Percentiles rank a stretch among this genome's conserved stretches.
Evolutionary conservation across 2,329 filamentous ascomycete genomes (phyloP).

Genomic region (Ustulina deusta): DNA sequence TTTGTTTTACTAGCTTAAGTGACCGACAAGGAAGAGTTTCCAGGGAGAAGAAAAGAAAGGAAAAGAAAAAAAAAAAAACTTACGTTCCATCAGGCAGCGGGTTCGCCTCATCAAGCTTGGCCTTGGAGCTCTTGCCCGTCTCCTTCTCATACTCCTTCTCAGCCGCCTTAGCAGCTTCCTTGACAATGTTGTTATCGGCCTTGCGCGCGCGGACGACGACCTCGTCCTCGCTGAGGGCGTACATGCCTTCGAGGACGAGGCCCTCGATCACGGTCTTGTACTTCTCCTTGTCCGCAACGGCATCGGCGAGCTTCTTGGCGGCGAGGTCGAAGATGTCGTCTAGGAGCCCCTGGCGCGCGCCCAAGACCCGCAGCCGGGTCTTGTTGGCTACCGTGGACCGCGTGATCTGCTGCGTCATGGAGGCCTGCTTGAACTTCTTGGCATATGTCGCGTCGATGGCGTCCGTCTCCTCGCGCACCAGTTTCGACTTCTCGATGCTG

Average conservation of each 20-base stretch:
- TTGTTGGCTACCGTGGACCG: slow-evolving; percentile 97
- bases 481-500: slow-evolving; percentile 98
- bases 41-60: not conserved
- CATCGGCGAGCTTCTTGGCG: slow-evolving; percentile 75
- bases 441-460: slow-evolving; percentile 93
- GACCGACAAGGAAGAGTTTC: slow-evolving; percentile 31
- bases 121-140: slow-evolving; percentile 74
- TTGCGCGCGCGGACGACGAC: slow-evolving; percentile 81
- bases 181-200: slow-evolving; percentile 79
- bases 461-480: slow-evolving; percentile 93
- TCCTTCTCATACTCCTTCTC: slow-evolving; percentile 86
- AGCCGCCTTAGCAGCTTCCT: slow-evolving; percentile 82
- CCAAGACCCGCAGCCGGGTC: slow-evolving; percentile 88
- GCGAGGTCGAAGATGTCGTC: slow-evolving; percentile 89
- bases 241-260: slow-evolving; percentile 88
- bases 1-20: not conserved
- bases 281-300: slow-evolving; percentile 75
- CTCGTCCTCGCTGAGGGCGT: slow-evolving; percentile 85
- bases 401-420: slow-evolving; percentile 99
- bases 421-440: slow-evolving; percentile 99
- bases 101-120: slow-evolving; percentile 81
- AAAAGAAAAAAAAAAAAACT: slow-evolving; percentile 59
- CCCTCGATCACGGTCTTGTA: slow-evolving; percentile 83
- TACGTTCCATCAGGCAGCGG: slow-evolving; percentile 85
- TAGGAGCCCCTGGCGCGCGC: slow-evolving; percentile 88